Percentiles rank a stretch among this genome's conserved stretches.
Conservation (phyloP, 106 monocot genomes). For the Amphibolis antarctica region DNA sequence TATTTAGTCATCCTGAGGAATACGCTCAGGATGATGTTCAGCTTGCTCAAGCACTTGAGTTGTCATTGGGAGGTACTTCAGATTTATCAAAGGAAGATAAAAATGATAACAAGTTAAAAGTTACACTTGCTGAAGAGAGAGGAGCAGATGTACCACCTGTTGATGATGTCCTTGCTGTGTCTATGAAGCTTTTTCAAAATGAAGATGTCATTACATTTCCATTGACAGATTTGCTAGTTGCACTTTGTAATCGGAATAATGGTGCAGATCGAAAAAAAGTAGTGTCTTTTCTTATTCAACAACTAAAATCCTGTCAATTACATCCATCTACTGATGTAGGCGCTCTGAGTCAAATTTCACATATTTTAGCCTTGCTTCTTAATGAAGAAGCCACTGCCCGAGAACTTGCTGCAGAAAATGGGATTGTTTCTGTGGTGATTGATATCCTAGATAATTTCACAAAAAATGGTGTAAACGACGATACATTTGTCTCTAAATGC, state of each 20-base stretch:
- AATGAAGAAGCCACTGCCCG: conserved; percentile 38
- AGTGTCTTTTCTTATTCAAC: conserved; percentile 36
- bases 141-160: conserved; percentile 33
- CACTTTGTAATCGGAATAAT: conserved; percentile 53
- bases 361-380: conserved; percentile 48
- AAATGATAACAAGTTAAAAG: conserved; percentile 18
- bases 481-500: conserved; percentile 30
- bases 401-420: conserved; percentile 53
- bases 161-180: conserved; percentile 52
- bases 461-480: conserved; percentile 17
- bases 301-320: conserved; percentile 36
- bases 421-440: conserved; percentile 29
- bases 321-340: conserved; percentile 24
- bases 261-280: conserved; percentile 40
- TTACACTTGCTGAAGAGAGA: conserved; percentile 23
- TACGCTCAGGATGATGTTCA: conserved; percentile 64
- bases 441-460: conserved; percentile 32
- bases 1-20: conserved; percentile 76
- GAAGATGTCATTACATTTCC: conserved; percentile 34
- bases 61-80: conserved; percentile 56
- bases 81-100: conserved; percentile 42
- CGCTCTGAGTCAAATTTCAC: conserved; percentile 32
- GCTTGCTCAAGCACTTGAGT: conserved; percentile 64
- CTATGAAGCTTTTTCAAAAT: conserved; percentile 33
- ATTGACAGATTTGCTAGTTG: conserved; percentile 50